Evolutionary conservation across 176 grass and related monocot species (phyloP).

Genomic region (Aegilops speltoides): DNA sequence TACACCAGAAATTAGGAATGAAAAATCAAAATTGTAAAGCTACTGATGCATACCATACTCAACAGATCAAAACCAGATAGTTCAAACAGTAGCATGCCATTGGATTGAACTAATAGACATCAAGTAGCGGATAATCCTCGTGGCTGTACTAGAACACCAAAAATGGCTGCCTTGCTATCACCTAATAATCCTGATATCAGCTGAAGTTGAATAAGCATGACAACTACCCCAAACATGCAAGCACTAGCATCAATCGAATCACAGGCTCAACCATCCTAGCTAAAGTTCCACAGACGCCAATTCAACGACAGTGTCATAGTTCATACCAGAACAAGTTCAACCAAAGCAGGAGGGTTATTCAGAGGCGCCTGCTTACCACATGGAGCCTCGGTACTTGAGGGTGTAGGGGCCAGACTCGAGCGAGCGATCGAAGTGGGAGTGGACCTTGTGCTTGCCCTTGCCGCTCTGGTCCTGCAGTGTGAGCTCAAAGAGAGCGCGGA

Average conservation of each 20-base stretch:
- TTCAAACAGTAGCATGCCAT: neutral
- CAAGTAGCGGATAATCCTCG: neutral
- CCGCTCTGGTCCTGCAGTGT: conserved; percentile 77
- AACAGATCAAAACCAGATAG: neutral
- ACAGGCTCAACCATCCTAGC: too few species aligned
- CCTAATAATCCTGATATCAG: neutral
- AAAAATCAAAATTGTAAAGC: neutral
- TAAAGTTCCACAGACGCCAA: too few species aligned
- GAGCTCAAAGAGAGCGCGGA: conserved; percentile 73
- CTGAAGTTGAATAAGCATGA: neutral
- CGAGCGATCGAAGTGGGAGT: conserved; percentile 84
- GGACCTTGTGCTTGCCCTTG: conserved; percentile 81
- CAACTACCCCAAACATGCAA: neutral
- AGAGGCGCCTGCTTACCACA: conserved; percentile 60
- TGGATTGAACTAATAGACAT: neutral
- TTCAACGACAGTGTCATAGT: too few species aligned
- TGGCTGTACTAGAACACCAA: neutral
- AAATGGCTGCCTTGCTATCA: conserved; percentile 1
- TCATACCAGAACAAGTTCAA: too few species aligned
- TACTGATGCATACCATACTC: neutral
- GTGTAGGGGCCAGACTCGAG: conserved; percentile 83
- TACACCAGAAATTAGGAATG: neutral
- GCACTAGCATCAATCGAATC: too few species aligned
- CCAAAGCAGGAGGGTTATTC: neutral
- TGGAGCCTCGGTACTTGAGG: conserved; percentile 86